Conservation (phyloP, 2,329 filamentous ascomycete species). For the Pestalotiopsis fici region DNA sequence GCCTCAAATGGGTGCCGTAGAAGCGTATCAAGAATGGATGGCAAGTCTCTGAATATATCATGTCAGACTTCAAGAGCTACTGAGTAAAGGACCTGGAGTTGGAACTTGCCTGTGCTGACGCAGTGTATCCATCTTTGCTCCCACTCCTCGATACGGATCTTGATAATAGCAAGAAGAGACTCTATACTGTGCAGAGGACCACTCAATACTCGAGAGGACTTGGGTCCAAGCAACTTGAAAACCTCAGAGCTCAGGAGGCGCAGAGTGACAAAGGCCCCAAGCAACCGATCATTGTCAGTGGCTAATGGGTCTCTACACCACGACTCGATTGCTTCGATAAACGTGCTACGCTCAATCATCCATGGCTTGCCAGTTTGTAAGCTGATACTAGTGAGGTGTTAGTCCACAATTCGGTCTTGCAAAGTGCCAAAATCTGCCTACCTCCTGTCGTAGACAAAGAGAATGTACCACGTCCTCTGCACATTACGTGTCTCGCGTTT, state of each 20-base stretch:
- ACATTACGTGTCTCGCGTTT: constrained; percentile 32
- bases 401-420: too few relatives aligned
- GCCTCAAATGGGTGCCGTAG: constrained; percentile 37
- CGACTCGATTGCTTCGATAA: constrained; percentile 34
- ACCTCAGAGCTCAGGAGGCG: constrained; percentile 36
- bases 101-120: neutral
- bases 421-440: constrained; percentile 14
- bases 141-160: constrained; percentile 24
- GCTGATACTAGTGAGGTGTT: constrained; percentile 30
- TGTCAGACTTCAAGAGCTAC: neutral
- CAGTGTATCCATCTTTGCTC: constrained; percentile 18
- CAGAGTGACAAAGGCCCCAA: constrained; percentile 37
- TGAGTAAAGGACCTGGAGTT: neutral
- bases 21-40: constrained; percentile 38
- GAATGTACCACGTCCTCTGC: constrained; percentile 36
- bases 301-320: constrained; percentile 31
- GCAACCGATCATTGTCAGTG: constrained; percentile 30
- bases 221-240: constrained; percentile 24
- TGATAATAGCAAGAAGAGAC: constrained; percentile 22
- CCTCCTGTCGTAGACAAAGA: constrained; percentile 42
- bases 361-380: constrained; percentile 41
- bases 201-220: constrained; percentile 4
- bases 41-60: constrained; percentile 17
- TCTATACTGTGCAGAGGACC: constrained; percentile 20
- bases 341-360: constrained; percentile 39